These are phyloP conservation scores for Mycena amicta DNA, from an alignment of 768 basidiomycete genomes.

Conservation along the genomic window DNA sequence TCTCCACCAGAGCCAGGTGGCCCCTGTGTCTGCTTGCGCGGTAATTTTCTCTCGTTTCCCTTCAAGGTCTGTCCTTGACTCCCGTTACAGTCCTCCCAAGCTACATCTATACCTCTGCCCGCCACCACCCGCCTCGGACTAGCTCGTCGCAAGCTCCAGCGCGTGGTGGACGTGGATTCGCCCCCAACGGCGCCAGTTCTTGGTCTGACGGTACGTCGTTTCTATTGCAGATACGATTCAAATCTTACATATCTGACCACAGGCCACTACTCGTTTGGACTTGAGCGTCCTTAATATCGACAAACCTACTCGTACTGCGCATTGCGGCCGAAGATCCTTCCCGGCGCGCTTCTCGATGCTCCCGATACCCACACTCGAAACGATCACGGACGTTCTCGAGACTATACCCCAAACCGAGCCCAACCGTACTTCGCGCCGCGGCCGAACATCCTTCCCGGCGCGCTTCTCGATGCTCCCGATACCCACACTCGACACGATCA, in stretches of 20 bases:
- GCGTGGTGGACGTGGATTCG: not conserved
- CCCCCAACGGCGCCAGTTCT: not conserved
- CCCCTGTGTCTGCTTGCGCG: not conserved
- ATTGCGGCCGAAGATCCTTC: too few relatives aligned
- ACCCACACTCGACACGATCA: too few relatives aligned
- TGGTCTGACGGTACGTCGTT: not conserved
- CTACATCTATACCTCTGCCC: too few relatives aligned
- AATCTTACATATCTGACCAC: not conserved
- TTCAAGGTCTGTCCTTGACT: not conserved
- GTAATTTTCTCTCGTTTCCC: not conserved
- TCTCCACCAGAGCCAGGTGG: not conserved
- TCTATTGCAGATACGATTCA: not conserved
- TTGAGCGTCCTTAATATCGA: not conserved
- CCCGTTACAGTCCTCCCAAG: not conserved
- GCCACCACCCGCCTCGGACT: not conserved
- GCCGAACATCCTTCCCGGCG: too few relatives aligned
- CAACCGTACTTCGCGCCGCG: too few relatives aligned
- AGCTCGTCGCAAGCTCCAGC: not conserved
- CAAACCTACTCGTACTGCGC: too few relatives aligned
- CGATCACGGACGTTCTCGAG: too few relatives aligned
- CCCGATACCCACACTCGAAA: too few relatives aligned
- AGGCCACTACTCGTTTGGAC: not conserved
- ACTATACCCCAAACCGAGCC: too few relatives aligned
- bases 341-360: too few relatives aligned
- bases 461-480: too few relatives aligned